Conservation (phyloP, 2,329 filamentous ascomycete species). For the Lachnellula hyalina region DNA sequence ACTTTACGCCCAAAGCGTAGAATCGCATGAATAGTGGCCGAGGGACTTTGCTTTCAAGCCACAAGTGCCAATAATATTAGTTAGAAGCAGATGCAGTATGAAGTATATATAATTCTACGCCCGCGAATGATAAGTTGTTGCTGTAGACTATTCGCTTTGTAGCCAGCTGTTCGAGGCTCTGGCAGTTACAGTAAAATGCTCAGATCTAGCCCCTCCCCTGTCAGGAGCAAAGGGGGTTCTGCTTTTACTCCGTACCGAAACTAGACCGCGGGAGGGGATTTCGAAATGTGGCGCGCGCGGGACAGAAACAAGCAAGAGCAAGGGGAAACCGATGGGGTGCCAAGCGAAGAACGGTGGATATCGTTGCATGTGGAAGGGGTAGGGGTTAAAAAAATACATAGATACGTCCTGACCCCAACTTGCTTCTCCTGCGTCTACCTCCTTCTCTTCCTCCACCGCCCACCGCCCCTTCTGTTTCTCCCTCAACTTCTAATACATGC, state of each 20-base stretch:
- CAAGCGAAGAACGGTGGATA: background rate
- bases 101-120: too few species aligned
- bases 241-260: constrained; percentile 9
- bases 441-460: background rate
- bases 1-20: too few species aligned
- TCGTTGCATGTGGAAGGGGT: background rate
- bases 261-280: background rate
- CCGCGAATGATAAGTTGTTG: too few species aligned
- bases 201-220: background rate
- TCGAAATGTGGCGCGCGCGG: background rate
- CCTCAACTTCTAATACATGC: background rate
- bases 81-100: too few species aligned
- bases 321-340: background rate
- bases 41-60: too few species aligned
- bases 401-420: background rate
- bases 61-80: too few species aligned
- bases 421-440: background rate
- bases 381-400: background rate
- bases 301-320: background rate
- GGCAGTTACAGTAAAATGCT: background rate
- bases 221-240: background rate
- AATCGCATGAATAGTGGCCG: too few species aligned
- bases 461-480: background rate
- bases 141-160: too few species aligned
- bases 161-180: background rate